phyloP scores from a whole-genome alignment of 2,329 filamentous ascomycete species.

The Thielaviopsis punctulata region DNA sequence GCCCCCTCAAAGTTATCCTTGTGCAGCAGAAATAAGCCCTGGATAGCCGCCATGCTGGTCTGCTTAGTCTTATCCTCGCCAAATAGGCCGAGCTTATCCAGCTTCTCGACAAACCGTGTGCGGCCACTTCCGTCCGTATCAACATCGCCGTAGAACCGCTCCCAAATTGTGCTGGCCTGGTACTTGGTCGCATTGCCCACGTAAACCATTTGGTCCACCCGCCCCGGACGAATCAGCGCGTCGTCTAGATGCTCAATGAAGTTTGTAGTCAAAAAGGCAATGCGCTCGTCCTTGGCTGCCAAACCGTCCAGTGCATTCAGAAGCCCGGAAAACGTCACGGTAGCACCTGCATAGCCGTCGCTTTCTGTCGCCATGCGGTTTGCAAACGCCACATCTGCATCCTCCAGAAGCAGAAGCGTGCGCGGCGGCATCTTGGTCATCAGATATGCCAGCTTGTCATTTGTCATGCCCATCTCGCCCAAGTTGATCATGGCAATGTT shows the following conservation, averaged over 20 bases:
- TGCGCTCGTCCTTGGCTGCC: conserved; percentile 84
- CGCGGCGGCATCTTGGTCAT: conserved; percentile 70
- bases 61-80: conserved; percentile 31
- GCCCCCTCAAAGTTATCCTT: conserved; percentile 82
- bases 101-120: conserved; percentile 50
- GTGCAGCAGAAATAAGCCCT: conserved; percentile 89
- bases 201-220: conserved; percentile 83
- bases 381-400: conserved; percentile 79
- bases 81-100: conserved; percentile 55
- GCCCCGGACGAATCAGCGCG: conserved; percentile 74
- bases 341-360: conserved; percentile 74
- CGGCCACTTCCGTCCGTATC: conserved; percentile 47
- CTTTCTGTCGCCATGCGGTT: conserved; percentile 61
- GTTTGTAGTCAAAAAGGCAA: conserved; percentile 89
- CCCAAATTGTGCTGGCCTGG: conserved; percentile 79
- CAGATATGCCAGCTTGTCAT: conserved; percentile 73
- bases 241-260: conserved; percentile 80
- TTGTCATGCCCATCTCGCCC: conserved; percentile 75
- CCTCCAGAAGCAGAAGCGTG: conserved; percentile 70
- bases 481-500: conserved; percentile 86
- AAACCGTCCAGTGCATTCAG: conserved; percentile 77
- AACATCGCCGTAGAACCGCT: conserved; percentile 79
- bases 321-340: conserved; percentile 85
- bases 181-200: conserved; percentile 75
- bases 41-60: conserved; percentile 79